phyloP scores from a whole-genome alignment of 2,329 filamentous ascomycete genomes.

The Microdochium bolleyi region DNA sequence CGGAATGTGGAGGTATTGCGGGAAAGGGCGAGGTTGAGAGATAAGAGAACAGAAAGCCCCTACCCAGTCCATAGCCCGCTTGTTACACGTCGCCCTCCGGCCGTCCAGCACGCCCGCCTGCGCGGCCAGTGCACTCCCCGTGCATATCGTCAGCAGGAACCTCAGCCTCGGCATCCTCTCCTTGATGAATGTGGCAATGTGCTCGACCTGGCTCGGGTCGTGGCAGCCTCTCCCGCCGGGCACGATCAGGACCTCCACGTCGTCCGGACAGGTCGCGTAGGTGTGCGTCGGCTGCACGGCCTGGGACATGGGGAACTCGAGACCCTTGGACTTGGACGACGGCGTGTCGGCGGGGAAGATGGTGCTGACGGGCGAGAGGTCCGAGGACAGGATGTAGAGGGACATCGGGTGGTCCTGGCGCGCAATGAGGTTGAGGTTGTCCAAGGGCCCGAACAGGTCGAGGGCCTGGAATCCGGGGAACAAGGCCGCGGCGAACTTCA shows the following conservation, averaged over 20 bases:
- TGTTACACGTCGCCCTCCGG: constrained; percentile 58
- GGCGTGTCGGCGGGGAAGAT: background rate
- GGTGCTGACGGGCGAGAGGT: constrained; percentile 31
- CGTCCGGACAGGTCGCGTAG: constrained; percentile 38
- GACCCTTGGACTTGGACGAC: constrained; percentile 7
- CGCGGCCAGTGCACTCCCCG: constrained; percentile 51
- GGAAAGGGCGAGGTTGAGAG: background rate
- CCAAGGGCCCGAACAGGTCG: constrained; percentile 38
- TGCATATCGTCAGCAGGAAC: constrained; percentile 59
- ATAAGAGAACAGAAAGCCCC: background rate
- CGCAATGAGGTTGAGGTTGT: constrained; percentile 31
- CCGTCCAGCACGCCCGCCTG: constrained; percentile 52
- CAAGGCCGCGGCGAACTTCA: constrained; percentile 32
- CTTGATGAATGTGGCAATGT: constrained; percentile 36
- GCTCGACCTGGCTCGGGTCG: constrained; percentile 16
- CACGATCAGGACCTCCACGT: constrained; percentile 57
- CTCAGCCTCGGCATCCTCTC: constrained; percentile 36
- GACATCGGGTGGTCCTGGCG: constrained; percentile 24
- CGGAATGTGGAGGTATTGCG: background rate
- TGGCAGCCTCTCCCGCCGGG: constrained; percentile 52
- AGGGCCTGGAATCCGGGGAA: constrained; percentile 35
- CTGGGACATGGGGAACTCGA: constrained; percentile 24
- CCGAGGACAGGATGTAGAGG: constrained; percentile 31
- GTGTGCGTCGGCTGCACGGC: constrained; percentile 36
- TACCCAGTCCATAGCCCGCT: constrained; percentile 43